These are phyloP conservation scores for Orbilia ellipsospora DNA, from an alignment of 2,329 filamentous ascomycete species.

Conservation along the genomic window DNA sequence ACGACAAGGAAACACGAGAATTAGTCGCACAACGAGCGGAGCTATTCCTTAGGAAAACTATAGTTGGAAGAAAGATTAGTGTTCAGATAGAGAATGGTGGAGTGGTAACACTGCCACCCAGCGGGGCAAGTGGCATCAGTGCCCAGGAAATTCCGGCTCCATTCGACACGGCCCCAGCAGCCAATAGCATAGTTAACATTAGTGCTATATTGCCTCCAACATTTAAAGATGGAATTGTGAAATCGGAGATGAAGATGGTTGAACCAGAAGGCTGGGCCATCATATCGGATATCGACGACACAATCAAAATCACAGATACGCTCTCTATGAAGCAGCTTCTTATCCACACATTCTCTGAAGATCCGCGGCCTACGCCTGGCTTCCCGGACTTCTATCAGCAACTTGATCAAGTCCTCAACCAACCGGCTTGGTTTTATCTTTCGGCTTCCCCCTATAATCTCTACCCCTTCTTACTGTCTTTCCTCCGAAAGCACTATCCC, in stretches of 20 bases:
- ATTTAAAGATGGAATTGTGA: constrained; percentile 14
- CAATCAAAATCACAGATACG: constrained; percentile 90
- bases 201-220: constrained; percentile 29
- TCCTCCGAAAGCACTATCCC: constrained; percentile 77
- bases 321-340: constrained; percentile 83
- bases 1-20: constrained; percentile 45
- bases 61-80: constrained; percentile 40
- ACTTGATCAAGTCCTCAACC: constrained; percentile 66
- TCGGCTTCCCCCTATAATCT: constrained; percentile 95
- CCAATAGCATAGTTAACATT: constrained; percentile 36
- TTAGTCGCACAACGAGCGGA: constrained; percentile 29
- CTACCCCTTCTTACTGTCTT: constrained; percentile 83
- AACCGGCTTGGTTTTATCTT: constrained; percentile 88
- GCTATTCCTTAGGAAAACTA: constrained; percentile 37
- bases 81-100: constrained; percentile 41
- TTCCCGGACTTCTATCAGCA: constrained; percentile 90
- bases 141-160: constrained; percentile 33
- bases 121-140: constrained; percentile 45
- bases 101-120: constrained; percentile 23
- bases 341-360: constrained; percentile 82
- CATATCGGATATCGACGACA: constrained; percentile 80
- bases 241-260: constrained; percentile 41
- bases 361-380: constrained; percentile 75
- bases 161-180: constrained; percentile 7
- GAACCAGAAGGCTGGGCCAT: constrained; percentile 51